These are phyloP conservation scores for Zygoascus flipseniorum DNA, from an alignment of 805 yeast genomes.

Conservation along the genomic window DNA sequence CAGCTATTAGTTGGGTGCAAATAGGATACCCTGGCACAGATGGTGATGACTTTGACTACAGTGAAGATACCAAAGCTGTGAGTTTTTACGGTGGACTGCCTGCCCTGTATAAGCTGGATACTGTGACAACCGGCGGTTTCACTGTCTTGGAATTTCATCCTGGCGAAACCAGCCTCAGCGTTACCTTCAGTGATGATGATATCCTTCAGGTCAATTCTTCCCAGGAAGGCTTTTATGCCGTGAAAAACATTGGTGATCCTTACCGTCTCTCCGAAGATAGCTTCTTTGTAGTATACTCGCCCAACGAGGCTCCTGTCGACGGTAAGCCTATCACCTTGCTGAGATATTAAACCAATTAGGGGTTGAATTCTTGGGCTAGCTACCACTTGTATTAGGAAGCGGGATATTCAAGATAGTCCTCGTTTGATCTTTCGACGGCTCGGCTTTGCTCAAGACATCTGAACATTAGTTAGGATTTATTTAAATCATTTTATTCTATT, in stretches of 20 bases:
- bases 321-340: neutral
- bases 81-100: conserved; percentile 3
- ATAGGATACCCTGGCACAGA: conserved; percentile 23
- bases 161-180: conserved; percentile 4
- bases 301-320: neutral
- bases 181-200: conserved; percentile 14
- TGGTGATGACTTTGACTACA: neutral
- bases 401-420: too few species aligned
- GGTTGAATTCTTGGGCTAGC: too few species aligned
- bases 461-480: too few species aligned
- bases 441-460: too few species aligned
- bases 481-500: too few species aligned
- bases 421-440: too few species aligned
- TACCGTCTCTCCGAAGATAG: conserved; percentile 29
- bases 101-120: neutral
- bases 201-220: conserved; percentile 27
- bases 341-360: neutral
- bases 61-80: conserved; percentile 8
- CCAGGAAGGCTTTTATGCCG: conserved; percentile 27
- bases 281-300: conserved; percentile 22
- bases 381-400: too few species aligned
- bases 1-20: conserved; percentile 36
- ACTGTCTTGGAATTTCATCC: conserved; percentile 1
- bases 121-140: neutral
- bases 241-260: conserved; percentile 37